Evolutionary conservation across 1,284 basidiomycete genomes (phyloP), one percentile per base, ranked within the genome.

Genomic region (Puccinia triticina): DNA sequence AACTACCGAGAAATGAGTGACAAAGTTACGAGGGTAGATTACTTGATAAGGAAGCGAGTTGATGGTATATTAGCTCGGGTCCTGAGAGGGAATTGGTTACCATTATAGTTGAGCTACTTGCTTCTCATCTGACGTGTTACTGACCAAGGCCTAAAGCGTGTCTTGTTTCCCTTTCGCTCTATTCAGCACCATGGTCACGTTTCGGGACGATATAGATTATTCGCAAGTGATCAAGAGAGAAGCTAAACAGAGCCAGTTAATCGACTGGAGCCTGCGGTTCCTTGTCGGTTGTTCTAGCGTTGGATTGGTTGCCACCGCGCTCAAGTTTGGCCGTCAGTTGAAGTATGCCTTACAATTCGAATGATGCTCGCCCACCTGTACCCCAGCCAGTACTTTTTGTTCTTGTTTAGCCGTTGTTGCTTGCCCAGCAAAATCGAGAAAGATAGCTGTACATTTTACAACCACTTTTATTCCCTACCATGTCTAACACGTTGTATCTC

Each of bases 1-100:
- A 98, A 99, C 89, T 99, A 98, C 94, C 95, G 87, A 88, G 94
- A 90, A 21, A 82, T 83, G 67, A 57, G 43, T 46, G 66, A 81
- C 26, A 81, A 74, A 32, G 50, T 57, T 14, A 40, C 71, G 32
- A 23, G 53, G 46, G 43, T 83, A 53, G 50, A 82, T 40, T 83
- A 82, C 40, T 46, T 79, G n/a, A 34, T 78, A 66, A 77, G 75
- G 29, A 76, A 83, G 26, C 32, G 37, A 53, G 43, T 78, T 1
- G 81, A 74, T 79, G 26, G 77, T 26, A 71, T 74, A 81, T 57
- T 82, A 67, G 55, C 77, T 72, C 43, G 82, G 83, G 75, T 77
- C 76, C 40, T 66, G 73, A 66, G 55, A 53, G 55, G 78, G 14
- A 75, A 75, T 29, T 77, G 77, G 37, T 83, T 83, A 43, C 79